These are phyloP conservation scores for Monsonia emarginata DNA, from an alignment of 441 rosid species.

Conservation along the genomic window DNA sequence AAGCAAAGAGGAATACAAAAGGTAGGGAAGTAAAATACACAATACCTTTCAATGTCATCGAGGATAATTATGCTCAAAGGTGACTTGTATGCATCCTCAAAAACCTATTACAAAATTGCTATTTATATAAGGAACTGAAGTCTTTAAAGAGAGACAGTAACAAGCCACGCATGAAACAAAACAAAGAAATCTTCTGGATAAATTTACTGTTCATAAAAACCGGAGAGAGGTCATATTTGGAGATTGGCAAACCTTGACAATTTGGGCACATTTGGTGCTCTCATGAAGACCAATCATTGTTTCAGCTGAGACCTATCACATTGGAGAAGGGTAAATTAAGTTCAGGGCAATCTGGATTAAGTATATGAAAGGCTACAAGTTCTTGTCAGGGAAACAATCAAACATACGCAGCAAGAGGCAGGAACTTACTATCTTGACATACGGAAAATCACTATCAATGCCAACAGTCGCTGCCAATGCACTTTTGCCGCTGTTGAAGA, in stretches of 20 bases:
- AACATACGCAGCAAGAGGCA: not conserved
- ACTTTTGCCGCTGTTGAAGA: conserved; percentile 71
- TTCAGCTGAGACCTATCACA: conserved; percentile 76
- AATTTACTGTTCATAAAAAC: not conserved
- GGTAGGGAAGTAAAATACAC: not conserved
- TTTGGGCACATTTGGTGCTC: conserved; percentile 89
- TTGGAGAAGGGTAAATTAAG: conserved; percentile 9
- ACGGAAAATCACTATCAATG: conserved; percentile 87
- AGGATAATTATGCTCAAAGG: conserved; percentile 90
- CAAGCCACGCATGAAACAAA: conserved; percentile 11
- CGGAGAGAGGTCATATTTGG: not conserved
- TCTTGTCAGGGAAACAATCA: not conserved
- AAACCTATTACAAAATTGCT: conserved; percentile 40
- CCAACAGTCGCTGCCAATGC: conserved; percentile 94
- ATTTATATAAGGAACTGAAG: conserved; percentile 5
- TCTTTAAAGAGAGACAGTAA: not conserved
- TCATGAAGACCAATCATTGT: conserved; percentile 91
- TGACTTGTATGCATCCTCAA: conserved; percentile 96
- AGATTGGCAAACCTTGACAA: conserved; percentile 60
- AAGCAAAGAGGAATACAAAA: not conserved
- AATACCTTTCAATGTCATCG: conserved; percentile 87
- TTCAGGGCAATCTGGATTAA: conserved; percentile 10
- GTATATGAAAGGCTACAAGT: conserved; percentile 4
- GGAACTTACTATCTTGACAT: conserved; percentile 81
- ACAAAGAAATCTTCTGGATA: conserved; percentile 9